Base-by-base conservation (phyloP, 495 filamentous ascomycete genomes). In the Xylaria telfairii region DNA sequence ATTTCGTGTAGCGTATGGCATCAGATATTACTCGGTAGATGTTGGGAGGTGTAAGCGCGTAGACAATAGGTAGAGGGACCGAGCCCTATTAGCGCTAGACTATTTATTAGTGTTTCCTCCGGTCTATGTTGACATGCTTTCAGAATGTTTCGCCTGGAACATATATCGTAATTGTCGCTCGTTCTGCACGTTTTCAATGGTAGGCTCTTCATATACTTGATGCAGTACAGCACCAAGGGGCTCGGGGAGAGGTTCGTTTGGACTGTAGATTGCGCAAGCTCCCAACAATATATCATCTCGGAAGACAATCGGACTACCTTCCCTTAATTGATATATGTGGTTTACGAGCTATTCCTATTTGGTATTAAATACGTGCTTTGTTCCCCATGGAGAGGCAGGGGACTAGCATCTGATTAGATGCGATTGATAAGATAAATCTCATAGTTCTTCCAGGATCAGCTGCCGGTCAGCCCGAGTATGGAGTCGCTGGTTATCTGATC, bases 401-500 rank as follows among this genome's bases (percentile, higher is more conserved):
- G n/a, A 37, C 15, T 21, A 65, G 24, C 34, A 68, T 68, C 65
- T 68, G 66, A 68, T 68, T 68, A 68, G 66, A 68, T 68, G 37
- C 21, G 66, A 68, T 68, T 68, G 66, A 68, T 68, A 68, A 68
- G 66, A 68, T 39, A 56, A 44, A 15, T 17, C 17, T 12, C 8
- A 12, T 9, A 32, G 28, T 4, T 46, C 42, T 46, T 3, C 47
- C 10, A 10, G 47, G 17, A 5, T 46, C 17, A 19, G 1, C 1
- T n/a, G 21, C n/a, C 44, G 44, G 21, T 32, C 6, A 59, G 28
- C 30, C 59, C 59, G 59, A 39, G 19, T 4, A 21, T 21, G 21
- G 59, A 26, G 59, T 34, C n/a, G 12, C 37, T 24, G 2, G n/a
- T 41, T 61, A 61, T 61, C 59, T 61, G 56, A 59, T 59, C 28